Base-by-base conservation (phyloP, 108 stramenopile species). In the Schizochytrium sp. region DNA sequence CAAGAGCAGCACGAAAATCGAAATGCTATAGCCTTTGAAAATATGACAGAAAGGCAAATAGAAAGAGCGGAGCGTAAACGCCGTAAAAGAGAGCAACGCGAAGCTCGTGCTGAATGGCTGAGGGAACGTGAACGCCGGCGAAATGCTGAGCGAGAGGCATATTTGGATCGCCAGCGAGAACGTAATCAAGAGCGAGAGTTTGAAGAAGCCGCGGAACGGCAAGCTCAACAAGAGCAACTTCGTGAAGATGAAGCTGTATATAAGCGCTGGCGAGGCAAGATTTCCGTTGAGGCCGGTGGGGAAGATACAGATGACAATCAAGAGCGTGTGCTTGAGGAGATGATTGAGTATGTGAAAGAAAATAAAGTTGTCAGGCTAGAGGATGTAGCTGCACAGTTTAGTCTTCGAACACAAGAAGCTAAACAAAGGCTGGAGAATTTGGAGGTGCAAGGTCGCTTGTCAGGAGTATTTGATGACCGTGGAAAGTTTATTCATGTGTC, bases 401-500 rank as follows among this genome's bases (percentile, higher is more conserved):
- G 47, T 12, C 47, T 83, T 38, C 76, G 76, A 8, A 55, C 76
- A 10, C 47, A 10, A 10, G 76, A 83, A 5, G 76, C 47, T 53
- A 55, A 49, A 38, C 17, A 83, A 28, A 17, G 53, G 45, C 76
- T 83, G 28, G 50, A 55, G 50, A 5, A 47, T 10, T 12, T 83
- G 28, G 50, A 17, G 76, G 5, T n/a, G 15, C 17, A 55, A n/a
- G 76, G 76, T 53, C 50, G 53, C 1, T 1, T 83, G 5, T 17
- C 45, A 5, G 76, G 76, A 5, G 53, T 83, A 47, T 83, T 83
- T 55, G 76, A 83, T 28, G 76, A 83, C 47, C 47, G 76, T 5
- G 76, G 76, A 10, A 83, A 49, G 3, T 83, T 83, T 53, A 28
- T 83, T 49, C 76, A 83, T 2, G 76, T 83, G 50, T 55, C 76